Base-by-base conservation (phyloP, 495 filamentous ascomycete genomes). In the Tuber brumale region DNA sequence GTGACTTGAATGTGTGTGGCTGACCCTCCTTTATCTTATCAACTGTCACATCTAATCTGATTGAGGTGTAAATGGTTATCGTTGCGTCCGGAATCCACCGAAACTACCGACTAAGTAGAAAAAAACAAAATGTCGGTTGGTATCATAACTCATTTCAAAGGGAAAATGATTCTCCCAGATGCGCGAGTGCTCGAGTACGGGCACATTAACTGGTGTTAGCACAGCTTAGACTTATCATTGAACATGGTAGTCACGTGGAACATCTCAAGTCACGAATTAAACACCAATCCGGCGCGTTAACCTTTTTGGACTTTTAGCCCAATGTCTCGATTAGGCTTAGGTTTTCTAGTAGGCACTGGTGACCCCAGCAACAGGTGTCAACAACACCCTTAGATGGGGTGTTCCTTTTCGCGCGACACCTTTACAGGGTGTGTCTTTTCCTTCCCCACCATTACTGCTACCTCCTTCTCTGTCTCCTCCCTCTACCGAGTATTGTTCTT, bases 331-430 rank as follows among this genome's bases (percentile, higher is more conserved):
- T 66, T 66, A 18, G 57, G 57, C 57, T 66, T 66, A 66, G 57
- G 57, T 27, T 66, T 66, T 66, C 46, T 31, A 19, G 6, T 27
- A 16, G 42, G 42, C 27, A 61, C 16, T 42, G 39, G 78, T 74
- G 75, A 71, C 66, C 78, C 48, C 35, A 46, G 78, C 78, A 80
- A 80, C 78, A 66, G 61, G 66, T 18, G 71, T 79, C 73, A 80
- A 80, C 78, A 80, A 80, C 76, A 73, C 16, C 44, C n/a, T n/a
- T 57, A 2, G 37, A 39, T 4, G 37, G 37, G 37, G 37, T 39
- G 37, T 39, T 39, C 37, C 1, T 39, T 39, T 39, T 39, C 37
- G 0, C 37, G 0, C 37, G 0, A 39, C 37, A 39, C 37, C 41
- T 43, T 35, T 27, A 66, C 27, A 3, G 51, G 9, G 16, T 7